phyloP scores from a whole-genome alignment of 2,329 filamentous ascomycete genomes.

The Hypoxylon sp. region DNA sequence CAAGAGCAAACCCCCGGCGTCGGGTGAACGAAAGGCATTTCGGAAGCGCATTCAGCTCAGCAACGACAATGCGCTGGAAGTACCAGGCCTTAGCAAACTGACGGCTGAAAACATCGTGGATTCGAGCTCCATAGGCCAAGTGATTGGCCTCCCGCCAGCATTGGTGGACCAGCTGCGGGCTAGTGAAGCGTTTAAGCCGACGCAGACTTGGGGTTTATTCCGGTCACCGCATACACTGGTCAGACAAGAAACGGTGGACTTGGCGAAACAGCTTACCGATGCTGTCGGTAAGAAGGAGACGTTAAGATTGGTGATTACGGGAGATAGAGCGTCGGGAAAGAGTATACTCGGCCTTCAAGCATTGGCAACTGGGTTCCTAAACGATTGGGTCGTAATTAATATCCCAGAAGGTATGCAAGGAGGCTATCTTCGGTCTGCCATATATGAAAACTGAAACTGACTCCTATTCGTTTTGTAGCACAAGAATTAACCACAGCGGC shows the following conservation, averaged over 20 bases:
- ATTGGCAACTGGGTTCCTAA: slow-evolving; percentile 83
- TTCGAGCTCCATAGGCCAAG: slow-evolving; percentile 71
- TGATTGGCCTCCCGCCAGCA: slow-evolving; percentile 77
- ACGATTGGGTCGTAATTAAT: slow-evolving; percentile 89
- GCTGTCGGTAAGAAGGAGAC: slow-evolving; percentile 69
- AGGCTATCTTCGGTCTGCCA: background rate
- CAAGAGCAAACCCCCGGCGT: slow-evolving; percentile 70
- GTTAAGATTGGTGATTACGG: slow-evolving; percentile 77
- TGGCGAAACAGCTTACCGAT: slow-evolving; percentile 74
- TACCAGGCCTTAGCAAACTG: slow-evolving; percentile 76
- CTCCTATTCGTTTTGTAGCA: slow-evolving; percentile 58
- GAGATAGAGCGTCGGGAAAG: slow-evolving; percentile 84
- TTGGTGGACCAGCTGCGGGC: slow-evolving; percentile 85
- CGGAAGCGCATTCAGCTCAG: slow-evolving; percentile 91
- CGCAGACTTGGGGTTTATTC: slow-evolving; percentile 91
- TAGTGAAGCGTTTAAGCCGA: slow-evolving; percentile 91
- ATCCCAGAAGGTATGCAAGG: slow-evolving; percentile 84
- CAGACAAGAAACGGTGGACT: slow-evolving; percentile 80
- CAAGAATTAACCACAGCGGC: slow-evolving; percentile 85
- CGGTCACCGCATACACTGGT: slow-evolving; percentile 83
- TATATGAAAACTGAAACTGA: slow-evolving; percentile 13
- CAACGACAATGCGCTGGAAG: slow-evolving; percentile 91
- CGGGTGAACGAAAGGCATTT: slow-evolving; percentile 88
- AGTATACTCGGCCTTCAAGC: slow-evolving; percentile 88
- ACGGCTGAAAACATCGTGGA: slow-evolving; percentile 68